Percentiles rank a stretch among this genome's conserved stretches.
phyloP scores from a whole-genome alignment of 306 rosid species.

The Quillaja saponaria region DNA sequence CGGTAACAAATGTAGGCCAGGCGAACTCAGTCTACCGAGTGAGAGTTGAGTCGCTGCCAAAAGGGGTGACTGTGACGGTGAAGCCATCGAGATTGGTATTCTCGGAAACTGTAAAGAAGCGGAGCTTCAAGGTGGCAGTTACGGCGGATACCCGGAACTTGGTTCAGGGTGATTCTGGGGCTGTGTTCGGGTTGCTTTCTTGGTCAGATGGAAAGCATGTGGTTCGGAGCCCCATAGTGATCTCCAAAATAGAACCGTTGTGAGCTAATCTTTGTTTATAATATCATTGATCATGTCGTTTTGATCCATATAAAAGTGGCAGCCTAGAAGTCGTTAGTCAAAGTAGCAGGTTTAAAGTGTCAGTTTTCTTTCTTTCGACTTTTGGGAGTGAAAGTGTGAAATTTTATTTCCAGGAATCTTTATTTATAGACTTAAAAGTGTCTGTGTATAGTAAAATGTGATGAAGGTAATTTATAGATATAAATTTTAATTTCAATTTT shows the following conservation, averaged over 20 bases:
- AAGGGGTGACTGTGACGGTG: constrained; percentile 65
- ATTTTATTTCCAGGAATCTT: background rate
- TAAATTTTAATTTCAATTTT: background rate
- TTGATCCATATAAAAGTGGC: constrained; percentile 37
- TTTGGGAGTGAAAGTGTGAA: constrained; percentile 3
- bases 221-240: constrained; percentile 86
- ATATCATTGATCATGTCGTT: constrained; percentile 40
- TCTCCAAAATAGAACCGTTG: constrained; percentile 65
- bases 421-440: constrained; percentile 20
- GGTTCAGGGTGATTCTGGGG: constrained; percentile 62
- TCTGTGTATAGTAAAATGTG: constrained; percentile 6
- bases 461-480: background rate
- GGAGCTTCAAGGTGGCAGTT: constrained; percentile 60
- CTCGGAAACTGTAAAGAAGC: constrained; percentile 54
- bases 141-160: constrained; percentile 49
- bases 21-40: constrained; percentile 52
- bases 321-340: background rate
- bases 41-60: constrained; percentile 50
- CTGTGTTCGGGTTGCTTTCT: constrained; percentile 69
- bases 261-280: constrained; percentile 21
- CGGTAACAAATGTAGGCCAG: constrained; percentile 70
- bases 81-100: constrained; percentile 69
- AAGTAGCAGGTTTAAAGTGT: constrained; percentile 1
- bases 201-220: constrained; percentile 84
- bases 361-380: too few species aligned